A percentile compares a stretch with the other conserved stretches of the same genome.
Conservation (phyloP, 176 grass and related monocot species). For the Areca catechu region DNA sequence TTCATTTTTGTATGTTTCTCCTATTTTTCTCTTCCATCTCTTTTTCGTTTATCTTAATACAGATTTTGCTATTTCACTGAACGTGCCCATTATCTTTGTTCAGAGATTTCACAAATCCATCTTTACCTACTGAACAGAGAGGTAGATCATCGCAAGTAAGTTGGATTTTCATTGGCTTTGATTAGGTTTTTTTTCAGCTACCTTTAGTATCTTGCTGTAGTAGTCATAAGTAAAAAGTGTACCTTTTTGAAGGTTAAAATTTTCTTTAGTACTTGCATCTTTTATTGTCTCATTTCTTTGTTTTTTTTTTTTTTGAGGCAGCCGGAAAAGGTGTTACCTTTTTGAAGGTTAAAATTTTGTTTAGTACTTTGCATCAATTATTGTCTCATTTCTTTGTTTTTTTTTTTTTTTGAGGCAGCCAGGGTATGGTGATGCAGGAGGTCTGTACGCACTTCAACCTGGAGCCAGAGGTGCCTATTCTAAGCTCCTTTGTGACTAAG, state of each 20-base stretch:
- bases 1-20: too few species aligned
- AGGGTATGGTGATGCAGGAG: conserved; percentile 60
- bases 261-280: conserved; percentile 1
- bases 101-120: conserved; percentile 97
- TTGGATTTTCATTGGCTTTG: not conserved
- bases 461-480: conserved; percentile 36
- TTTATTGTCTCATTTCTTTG: not conserved
- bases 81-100: conserved; percentile 7
- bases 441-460: conserved; percentile 57
- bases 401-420: conserved; percentile 34
- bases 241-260: not conserved
- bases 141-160: conserved; percentile 59
- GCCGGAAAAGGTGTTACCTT: not conserved
- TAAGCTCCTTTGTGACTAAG: not conserved
- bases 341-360: conserved; percentile 4
- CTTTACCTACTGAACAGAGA: conserved; percentile 81
- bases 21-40: too few species aligned
- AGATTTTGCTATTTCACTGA: not conserved
- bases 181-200: too few species aligned
- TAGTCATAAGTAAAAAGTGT: not conserved
- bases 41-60: too few species aligned
- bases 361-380: not conserved
- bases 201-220: too few species aligned
- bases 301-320: conserved; percentile 23
- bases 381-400: not conserved